phyloP scores from a whole-genome alignment of 495 filamentous ascomycete genomes.

The Coniosporium apollinis region DNA sequence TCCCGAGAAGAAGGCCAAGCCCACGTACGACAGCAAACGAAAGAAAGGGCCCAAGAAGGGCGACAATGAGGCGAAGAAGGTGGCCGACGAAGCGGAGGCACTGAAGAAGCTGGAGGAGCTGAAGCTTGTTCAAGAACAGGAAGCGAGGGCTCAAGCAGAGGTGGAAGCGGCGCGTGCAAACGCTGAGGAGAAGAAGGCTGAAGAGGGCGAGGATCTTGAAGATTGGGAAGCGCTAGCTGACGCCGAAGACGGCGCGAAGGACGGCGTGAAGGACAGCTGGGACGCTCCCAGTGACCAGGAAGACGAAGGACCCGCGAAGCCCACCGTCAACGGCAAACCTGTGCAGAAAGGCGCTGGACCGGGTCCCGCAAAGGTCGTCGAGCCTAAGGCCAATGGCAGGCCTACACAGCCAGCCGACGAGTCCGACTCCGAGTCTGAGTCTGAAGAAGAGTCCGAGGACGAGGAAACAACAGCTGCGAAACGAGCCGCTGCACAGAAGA shows the following conservation, averaged over 20 bases:
- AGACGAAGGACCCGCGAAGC: conserved; percentile 27
- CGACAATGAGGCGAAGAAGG: conserved; percentile 33
- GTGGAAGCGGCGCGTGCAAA: conserved; percentile 29
- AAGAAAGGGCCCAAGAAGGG: conserved; percentile 52
- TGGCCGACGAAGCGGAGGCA: conserved; percentile 29
- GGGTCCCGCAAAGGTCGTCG: conserved; percentile 4
- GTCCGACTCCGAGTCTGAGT: conserved; percentile 41
- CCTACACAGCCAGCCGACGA: conserved; percentile 17
- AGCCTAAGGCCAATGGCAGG: conserved; percentile 11
- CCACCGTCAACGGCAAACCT: conserved; percentile 21
- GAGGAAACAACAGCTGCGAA: conserved; percentile 53
- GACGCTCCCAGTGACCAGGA: conserved; percentile 77
- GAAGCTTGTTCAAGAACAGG: conserved; percentile 22
- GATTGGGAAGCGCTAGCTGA: conserved; percentile 85
- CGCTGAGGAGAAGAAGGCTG: conserved; percentile 39
- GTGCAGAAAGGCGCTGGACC: conserved; percentile 8
- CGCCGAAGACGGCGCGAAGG: conserved; percentile 50
- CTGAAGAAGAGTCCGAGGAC: conserved; percentile 38
- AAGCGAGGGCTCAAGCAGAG: conserved; percentile 36
- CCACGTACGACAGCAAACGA: conserved; percentile 53
- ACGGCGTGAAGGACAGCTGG: conserved; percentile 85
- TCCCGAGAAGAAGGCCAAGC: conserved; percentile 60
- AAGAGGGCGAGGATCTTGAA: conserved; percentile 44
- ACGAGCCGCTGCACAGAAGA: conserved; percentile 51
- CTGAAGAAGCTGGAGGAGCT: conserved; percentile 29